Percentiles rank a stretch among this genome's conserved stretches.
phyloP scores from a whole-genome alignment of 139 green algal species.

The Pseudopediastrum boryanum region DNA sequence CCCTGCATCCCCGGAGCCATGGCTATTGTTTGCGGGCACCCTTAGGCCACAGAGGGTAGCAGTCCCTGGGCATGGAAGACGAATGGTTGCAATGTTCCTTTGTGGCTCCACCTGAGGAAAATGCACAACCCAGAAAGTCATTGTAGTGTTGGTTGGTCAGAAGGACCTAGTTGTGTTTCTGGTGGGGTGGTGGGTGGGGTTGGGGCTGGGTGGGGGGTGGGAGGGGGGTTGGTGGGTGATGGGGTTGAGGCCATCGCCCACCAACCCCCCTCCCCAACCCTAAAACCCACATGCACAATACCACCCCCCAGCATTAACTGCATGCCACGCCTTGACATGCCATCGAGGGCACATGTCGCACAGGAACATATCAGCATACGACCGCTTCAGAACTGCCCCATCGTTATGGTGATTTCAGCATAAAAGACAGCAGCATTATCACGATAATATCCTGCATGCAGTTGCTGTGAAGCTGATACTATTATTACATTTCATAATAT shows the following conservation, averaged over 20 bases:
- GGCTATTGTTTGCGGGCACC: not conserved
- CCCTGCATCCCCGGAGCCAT: too few species aligned
- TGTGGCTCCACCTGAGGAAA: constrained; percentile 53
- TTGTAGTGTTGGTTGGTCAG: not conserved
- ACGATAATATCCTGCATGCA: not conserved
- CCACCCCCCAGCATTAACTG: too few species aligned
- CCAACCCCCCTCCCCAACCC: not conserved
- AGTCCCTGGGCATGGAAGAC: constrained; percentile 45
- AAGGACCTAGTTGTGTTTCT: not conserved
- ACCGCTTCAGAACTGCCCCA: too few species aligned
- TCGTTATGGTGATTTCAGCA: too few species aligned
- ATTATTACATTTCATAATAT: too few species aligned
- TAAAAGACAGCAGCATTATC: not conserved
- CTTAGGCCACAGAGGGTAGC: constrained; percentile 45
- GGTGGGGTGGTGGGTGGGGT: not conserved
- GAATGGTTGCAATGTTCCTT: constrained; percentile 60
- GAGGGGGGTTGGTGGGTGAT: not conserved
- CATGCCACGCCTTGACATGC: too few species aligned
- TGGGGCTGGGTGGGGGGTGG: not conserved
- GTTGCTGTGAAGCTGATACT: not conserved
- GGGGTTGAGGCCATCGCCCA: not conserved
- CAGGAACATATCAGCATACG: too few species aligned
- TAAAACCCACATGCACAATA: not conserved
- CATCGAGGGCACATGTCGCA: too few species aligned
- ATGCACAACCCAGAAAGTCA: not conserved